Percentiles rank a stretch among this genome's conserved stretches.
Conservation (phyloP, 179 eudicot species). For the Spergularia azorica region DNA sequence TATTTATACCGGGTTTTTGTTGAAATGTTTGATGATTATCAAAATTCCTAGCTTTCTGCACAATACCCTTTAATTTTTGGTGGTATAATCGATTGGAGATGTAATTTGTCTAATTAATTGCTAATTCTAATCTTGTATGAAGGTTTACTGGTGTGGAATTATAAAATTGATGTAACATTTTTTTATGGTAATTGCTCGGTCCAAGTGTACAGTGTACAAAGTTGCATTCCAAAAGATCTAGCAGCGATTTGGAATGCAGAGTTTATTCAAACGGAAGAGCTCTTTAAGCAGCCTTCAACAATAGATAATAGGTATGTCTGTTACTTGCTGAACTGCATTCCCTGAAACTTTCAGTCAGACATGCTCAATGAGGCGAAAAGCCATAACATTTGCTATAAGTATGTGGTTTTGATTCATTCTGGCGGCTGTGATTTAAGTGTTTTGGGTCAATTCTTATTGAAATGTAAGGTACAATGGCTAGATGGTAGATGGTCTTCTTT, state of each 20-base stretch:
- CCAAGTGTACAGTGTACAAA: constrained; percentile 97
- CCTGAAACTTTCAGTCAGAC: not conserved
- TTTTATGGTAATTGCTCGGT: constrained; percentile 84
- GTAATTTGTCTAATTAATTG: not conserved
- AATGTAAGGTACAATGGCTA: not conserved
- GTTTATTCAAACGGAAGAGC: constrained; percentile 93
- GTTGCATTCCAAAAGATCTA: constrained; percentile 91
- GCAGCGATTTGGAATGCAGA: constrained; percentile 93
- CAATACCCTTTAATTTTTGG: not conserved
- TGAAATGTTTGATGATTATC: not conserved
- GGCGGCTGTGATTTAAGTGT: not conserved
- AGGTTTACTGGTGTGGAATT: not conserved
- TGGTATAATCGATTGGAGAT: not conserved
- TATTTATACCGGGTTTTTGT: not conserved
- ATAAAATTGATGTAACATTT: constrained; percentile 19
- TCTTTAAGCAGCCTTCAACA: constrained; percentile 66
- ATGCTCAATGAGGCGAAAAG: not conserved
- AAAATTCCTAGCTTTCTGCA: not conserved
- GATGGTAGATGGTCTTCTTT: too few species aligned
- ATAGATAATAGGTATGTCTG: constrained; percentile 70
- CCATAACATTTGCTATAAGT: not conserved
- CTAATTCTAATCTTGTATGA: not conserved
- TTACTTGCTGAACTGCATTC: not conserved
- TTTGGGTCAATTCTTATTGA: not conserved
- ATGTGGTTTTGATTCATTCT: not conserved